These are phyloP conservation scores for Sphagnum magellanicum DNA, from an alignment of 228 moss, liverwort and hornwort genomes.

Conservation along the genomic window DNA sequence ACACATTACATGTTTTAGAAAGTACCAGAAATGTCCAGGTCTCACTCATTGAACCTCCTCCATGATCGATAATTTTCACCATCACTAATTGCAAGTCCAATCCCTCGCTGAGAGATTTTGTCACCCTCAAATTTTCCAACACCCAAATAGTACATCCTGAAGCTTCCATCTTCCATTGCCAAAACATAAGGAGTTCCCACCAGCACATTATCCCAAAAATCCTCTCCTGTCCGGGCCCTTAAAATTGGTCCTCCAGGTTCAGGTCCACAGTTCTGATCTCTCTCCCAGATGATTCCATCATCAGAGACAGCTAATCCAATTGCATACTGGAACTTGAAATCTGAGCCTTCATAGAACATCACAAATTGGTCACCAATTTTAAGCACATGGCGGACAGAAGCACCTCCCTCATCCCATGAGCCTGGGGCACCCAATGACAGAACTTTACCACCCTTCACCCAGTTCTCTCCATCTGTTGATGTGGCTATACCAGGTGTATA, in stretches of 20 bases:
- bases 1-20: too few relatives aligned
- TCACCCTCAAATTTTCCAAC: slow-evolving; percentile 46
- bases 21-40: too few relatives aligned
- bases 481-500: slow-evolving; percentile 44
- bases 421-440: slow-evolving; percentile 35
- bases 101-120: slow-evolving; percentile 25
- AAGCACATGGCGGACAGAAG: slow-evolving; percentile 53
- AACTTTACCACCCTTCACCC: slow-evolving; percentile 36
- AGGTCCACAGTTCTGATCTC: slow-evolving; percentile 25
- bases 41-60: slow-evolving; percentile 39
- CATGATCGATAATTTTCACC: slow-evolving; percentile 40
- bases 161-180: slow-evolving; percentile 42
- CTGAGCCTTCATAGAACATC: slow-evolving; percentile 56
- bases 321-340: slow-evolving; percentile 24
- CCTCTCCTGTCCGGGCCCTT: slow-evolving; percentile 26
- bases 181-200: slow-evolving; percentile 49
- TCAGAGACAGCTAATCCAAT: slow-evolving; percentile 44
- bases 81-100: slow-evolving; percentile 48
- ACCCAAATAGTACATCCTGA: slow-evolving; percentile 50
- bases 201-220: slow-evolving; percentile 47
- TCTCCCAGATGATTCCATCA: slow-evolving; percentile 42
- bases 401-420: slow-evolving; percentile 54
- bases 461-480: slow-evolving; percentile 30
- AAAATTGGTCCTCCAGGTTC: slow-evolving; percentile 52
- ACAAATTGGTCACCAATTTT: slow-evolving; percentile 26